A percentile compares a stretch with the other conserved stretches of the same genome.
These are phyloP conservation scores for Alternaria tenuissima DNA, from an alignment of 2,329 filamentous ascomycete genomes.

Conservation along the genomic window DNA sequence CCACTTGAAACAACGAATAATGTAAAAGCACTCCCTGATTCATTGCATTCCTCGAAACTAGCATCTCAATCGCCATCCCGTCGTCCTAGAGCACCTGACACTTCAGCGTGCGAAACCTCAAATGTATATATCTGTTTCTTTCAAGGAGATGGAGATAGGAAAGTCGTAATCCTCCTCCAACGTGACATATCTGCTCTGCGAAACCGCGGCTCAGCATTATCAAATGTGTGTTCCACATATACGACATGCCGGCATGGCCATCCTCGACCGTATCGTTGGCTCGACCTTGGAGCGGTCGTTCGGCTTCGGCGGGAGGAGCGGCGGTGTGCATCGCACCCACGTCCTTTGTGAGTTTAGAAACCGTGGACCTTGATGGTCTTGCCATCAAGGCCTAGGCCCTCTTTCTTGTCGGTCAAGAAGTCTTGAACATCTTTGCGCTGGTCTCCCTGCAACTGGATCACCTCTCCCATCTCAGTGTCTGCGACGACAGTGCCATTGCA, in stretches of 20 bases:
- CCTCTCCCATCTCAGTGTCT: slow-evolving; percentile 96
- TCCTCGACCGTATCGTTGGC: slow-evolving; percentile 10
- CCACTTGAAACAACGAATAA: neutral
- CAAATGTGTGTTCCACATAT: slow-evolving; percentile 11
- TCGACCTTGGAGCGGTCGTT: slow-evolving; percentile 17
- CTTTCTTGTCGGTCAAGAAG: slow-evolving; percentile 95
- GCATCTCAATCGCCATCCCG: neutral
- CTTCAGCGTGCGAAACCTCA: slow-evolving; percentile 9
- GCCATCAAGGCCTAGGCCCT: slow-evolving; percentile 88
- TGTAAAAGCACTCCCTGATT: slow-evolving; percentile 12
- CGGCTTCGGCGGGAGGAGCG: slow-evolving; percentile 10
- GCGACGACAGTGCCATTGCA: slow-evolving; percentile 99
- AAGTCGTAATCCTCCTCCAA: slow-evolving; percentile 29
- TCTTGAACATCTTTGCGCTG: slow-evolving; percentile 99
- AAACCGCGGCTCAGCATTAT: slow-evolving; percentile 28
- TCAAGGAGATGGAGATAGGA: slow-evolving; percentile 29
- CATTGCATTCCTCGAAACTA: neutral
- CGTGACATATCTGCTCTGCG: slow-evolving; percentile 31
- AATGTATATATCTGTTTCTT: slow-evolving; percentile 14
- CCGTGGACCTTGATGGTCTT: slow-evolving; percentile 90
- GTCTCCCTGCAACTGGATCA: slow-evolving; percentile 99
- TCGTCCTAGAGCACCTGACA: slow-evolving; percentile 7
- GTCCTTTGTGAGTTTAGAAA: slow-evolving; percentile 33
- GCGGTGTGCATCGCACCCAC: slow-evolving; percentile 18
- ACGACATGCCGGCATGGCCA: slow-evolving; percentile 14